These are phyloP conservation scores for Citrus mangshanensis DNA, from an alignment of 345 rosid species.

Conservation along the genomic window DNA sequence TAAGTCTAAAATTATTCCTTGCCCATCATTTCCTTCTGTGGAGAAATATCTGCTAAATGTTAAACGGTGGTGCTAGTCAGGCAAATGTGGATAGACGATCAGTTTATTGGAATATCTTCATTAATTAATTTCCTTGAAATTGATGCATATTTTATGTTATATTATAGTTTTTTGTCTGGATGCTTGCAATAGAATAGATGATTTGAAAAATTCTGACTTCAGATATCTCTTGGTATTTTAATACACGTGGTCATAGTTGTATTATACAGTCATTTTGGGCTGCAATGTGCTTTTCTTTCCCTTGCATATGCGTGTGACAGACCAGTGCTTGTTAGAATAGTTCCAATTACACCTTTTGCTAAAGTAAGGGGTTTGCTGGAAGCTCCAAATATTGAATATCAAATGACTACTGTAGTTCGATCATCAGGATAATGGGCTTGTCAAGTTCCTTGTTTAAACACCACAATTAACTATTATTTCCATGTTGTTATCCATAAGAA, in stretches of 20 bases:
- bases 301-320: neutral
- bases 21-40: neutral
- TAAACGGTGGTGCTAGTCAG: neutral
- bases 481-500: neutral
- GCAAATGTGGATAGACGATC: neutral
- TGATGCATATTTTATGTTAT: neutral
- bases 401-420: neutral
- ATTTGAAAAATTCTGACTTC: neutral
- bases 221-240: neutral
- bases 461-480: neutral
- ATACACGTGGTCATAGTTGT: neutral
- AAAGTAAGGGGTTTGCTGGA: neutral
- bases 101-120: neutral
- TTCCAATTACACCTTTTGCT: neutral
- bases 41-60: neutral
- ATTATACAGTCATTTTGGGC: neutral
- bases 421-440: neutral
- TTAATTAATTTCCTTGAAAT: neutral
- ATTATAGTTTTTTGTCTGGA: neutral
- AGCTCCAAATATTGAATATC: neutral
- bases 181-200: neutral
- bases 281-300: neutral
- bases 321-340: neutral
- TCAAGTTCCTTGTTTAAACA: neutral
- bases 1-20: neutral